Evolutionary conservation across 352 stramenopile genomes (phyloP).

Genomic region (Nothophytophthora sp.): DNA sequence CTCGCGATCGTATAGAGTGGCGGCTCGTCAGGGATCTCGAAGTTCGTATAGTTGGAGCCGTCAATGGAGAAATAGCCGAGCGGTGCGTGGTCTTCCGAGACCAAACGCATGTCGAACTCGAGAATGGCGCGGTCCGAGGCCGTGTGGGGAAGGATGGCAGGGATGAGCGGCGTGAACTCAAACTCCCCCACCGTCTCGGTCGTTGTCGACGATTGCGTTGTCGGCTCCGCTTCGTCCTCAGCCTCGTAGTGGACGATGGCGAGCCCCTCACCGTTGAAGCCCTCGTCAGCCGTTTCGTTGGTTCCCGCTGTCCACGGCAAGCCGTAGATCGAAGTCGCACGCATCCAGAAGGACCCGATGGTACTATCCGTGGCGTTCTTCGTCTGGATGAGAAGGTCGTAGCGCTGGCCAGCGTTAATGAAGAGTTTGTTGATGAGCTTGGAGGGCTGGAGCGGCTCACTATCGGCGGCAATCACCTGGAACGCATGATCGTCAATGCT

Average conservation of each 20-base stretch:
- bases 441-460: conserved; percentile 23
- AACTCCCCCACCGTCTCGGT: conserved; percentile 1
- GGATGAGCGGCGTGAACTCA: conserved; percentile 3
- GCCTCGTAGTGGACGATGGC: conserved; percentile 13
- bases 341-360: conserved; percentile 27
- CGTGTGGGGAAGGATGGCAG: not conserved
- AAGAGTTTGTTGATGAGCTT: conserved; percentile 23
- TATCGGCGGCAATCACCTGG: conserved; percentile 26
- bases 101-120: conserved; percentile 6
- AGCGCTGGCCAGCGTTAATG: conserved; percentile 33
- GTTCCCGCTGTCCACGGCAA: conserved; percentile 25
- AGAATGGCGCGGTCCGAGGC: not conserved
- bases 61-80: conserved; percentile 9
- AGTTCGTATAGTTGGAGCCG: conserved; percentile 2
- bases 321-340: conserved; percentile 15
- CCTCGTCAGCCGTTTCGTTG: conserved; percentile 5
- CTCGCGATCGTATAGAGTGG: conserved; percentile 5
- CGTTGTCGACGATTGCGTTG: not conserved
- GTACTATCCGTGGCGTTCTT: conserved; percentile 9
- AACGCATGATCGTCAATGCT: conserved; percentile 34
- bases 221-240: not conserved
- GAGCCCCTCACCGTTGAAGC: conserved; percentile 21
- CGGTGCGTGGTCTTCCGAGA: not conserved
- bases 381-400: conserved; percentile 25
- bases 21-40: not conserved